Base-by-base conservation (phyloP, 2,329 filamentous ascomycete genomes). In the Coniochaeta ligniaria region DNA sequence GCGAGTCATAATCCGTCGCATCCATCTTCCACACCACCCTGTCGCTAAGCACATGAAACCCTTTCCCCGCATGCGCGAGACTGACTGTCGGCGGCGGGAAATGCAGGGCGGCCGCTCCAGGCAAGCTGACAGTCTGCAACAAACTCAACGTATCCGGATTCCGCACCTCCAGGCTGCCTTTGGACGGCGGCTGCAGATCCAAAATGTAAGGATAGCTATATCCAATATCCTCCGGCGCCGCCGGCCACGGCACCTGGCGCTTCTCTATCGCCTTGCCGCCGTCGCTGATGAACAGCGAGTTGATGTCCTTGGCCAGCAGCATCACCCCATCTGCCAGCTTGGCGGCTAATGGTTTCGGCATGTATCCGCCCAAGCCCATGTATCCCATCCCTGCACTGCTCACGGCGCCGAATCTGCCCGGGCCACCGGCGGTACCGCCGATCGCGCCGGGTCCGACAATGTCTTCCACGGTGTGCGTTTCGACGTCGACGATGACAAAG, bases 191-290 rank as follows among this genome's bases (percentile, higher is more conserved):
- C 70, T 96, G 92, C 16, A 99, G 78, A 11, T 92, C 91, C 57
- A 99, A 79, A 60, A 99, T 87, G 71, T 97, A 99, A 0, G 95
- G 95, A 72, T 99, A 99, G 24, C 93, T 97, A 73, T 97, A 99
- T 24, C 94, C 95, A 62, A 99, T 88, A 60, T 89, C 89, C 68
- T 97, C 93, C 1, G 95, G 96, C 1, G 94, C 91, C 36, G 85
- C 80, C 47, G 87, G 84, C 95, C 95, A 99, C 1, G 92, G 92
- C n/a, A 99, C 87, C 71, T 98, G 93, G 60, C 89, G 83, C 73
- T 91, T 91, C 52, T 93, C 89, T 36, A 96, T 72, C 0, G 92
- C 83, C 66, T 92, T 93, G 5, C 93, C 95, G 33, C 92, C 83
- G 12, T 89, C 84, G 61, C 95, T 89, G 65, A 96, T 90, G 72